phyloP scores from a whole-genome alignment of 2,329 filamentous ascomycete species.

The Colletotrichum gigasporum region DNA sequence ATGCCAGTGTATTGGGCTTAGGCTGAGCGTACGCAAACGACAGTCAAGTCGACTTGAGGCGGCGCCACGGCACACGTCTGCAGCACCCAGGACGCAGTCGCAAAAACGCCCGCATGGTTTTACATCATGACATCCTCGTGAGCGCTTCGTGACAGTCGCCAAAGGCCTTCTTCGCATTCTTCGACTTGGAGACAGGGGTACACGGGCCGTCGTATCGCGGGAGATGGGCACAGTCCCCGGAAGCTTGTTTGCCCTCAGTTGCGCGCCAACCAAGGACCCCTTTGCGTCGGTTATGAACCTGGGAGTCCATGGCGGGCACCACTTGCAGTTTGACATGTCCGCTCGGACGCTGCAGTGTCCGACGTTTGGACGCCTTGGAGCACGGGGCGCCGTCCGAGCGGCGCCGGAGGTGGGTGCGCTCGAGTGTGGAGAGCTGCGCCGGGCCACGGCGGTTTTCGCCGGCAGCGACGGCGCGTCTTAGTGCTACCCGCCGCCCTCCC shows the following conservation, averaged over 20 bases:
- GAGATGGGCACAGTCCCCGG: neutral
- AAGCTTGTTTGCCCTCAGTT: neutral
- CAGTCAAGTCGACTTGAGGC: neutral
- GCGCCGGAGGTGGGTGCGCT: neutral
- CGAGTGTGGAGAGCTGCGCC: neutral
- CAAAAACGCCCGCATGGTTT: neutral
- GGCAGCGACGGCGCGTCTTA: neutral
- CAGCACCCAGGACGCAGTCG: neutral
- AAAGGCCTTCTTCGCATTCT: neutral
- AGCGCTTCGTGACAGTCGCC: neutral
- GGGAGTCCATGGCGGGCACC: neutral
- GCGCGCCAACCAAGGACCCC: neutral
- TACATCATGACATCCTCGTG: neutral
- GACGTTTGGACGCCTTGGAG: constrained; percentile 7
- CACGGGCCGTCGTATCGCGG: neutral
- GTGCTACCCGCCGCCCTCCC: neutral
- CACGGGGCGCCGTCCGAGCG: constrained; percentile 17
- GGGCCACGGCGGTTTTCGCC: neutral
- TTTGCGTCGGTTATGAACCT: neutral
- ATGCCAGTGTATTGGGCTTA: neutral
- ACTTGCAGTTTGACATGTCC: constrained; percentile 20
- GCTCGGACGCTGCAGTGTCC: constrained; percentile 24
- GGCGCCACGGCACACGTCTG: constrained; percentile 4
- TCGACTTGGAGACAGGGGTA: neutral
- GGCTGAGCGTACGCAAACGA: neutral